Base-by-base conservation (phyloP, 495 filamentous ascomycete genomes). In the Xylaria longipes region DNA sequence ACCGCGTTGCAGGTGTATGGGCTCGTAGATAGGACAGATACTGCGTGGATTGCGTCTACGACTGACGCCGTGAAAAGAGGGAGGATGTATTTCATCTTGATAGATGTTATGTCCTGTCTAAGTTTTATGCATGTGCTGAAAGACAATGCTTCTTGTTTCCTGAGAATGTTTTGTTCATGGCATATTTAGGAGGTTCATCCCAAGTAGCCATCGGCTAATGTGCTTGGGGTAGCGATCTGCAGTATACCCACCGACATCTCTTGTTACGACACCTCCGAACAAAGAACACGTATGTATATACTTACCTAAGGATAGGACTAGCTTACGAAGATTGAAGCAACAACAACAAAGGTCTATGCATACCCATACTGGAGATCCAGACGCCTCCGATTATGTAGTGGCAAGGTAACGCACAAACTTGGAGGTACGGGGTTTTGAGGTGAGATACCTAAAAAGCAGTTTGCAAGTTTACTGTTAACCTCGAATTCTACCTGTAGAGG, bases 1-100 rank as follows among this genome's bases (percentile, higher is more conserved):
- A 70, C 52, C 15, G 67, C 60, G 31, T 70, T 61, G 66, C 71
- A 73, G 35, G 56, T 57, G 15, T 70, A 70, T 22, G 66, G 41
- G 9, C 46, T 66, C 29, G 27, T n/a, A 5, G 71, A 73, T 14
- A 70, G 31, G n/a, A 73, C 67, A 5, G 67, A 65, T 3, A 70
- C 62, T 1, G 71, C 45, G 33, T 66, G 58, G 46, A 70, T 43
- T n/a, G 71, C 71, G 35, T 62, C 65, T 27, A 48, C 52, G 12
- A 48, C 39, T 20, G 39, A 52, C 15, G 31, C 33, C 11, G 60
- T n/a, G 12, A 54, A 15, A 29, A 43, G 1, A 25, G 46, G 61
- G 33, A 48, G 12, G 39, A 41, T 39, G 17, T 64, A 12, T 65
- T 41, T 71, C 69, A 71, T 65, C 4, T 39, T 65, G 58, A 22